phyloP scores from a whole-genome alignment of 495 filamentous ascomycete species.

The Penicillium pulvis region DNA sequence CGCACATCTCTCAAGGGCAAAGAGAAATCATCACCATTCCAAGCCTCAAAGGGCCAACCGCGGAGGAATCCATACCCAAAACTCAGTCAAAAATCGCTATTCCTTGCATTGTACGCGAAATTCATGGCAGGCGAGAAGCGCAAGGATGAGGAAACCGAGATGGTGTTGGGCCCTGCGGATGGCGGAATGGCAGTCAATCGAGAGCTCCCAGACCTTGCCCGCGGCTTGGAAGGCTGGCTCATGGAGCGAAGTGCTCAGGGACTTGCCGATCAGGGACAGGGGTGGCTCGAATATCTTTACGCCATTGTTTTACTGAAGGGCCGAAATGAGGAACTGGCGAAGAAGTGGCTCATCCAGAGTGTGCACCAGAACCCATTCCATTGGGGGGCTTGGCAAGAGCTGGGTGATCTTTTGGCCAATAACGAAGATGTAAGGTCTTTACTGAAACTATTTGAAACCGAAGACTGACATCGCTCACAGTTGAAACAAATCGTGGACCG shows the following conservation, averaged over 20 bases:
- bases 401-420: constrained; percentile 71
- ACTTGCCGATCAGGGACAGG: constrained; percentile 67
- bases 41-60: constrained; percentile 26
- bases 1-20: constrained; percentile 57
- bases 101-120: constrained; percentile 89
- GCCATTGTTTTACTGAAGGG: constrained; percentile 87
- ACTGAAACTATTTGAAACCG: background rate
- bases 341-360: constrained; percentile 79
- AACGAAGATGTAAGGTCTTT: constrained; percentile 75
- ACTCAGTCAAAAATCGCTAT: constrained; percentile 88
- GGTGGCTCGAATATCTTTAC: constrained; percentile 96
- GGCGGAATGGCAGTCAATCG: constrained; percentile 80
- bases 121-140: constrained; percentile 93
- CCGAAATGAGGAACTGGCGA: constrained; percentile 82
- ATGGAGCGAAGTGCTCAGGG: constrained; percentile 59
- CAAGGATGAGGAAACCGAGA: constrained; percentile 94
- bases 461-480: constrained; percentile 37
- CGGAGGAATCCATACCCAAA: constrained; percentile 48
- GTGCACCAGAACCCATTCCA: constrained; percentile 88
- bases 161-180: constrained; percentile 93
- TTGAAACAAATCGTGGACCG: constrained; percentile 58
- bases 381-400: constrained; percentile 95
- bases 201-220: constrained; percentile 72
- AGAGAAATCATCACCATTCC: constrained; percentile 45
- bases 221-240: constrained; percentile 79